Evolutionary conservation across 1,284 basidiomycete genomes (phyloP), one percentile per base, ranked within the genome.

Genomic region (Leccinum variabile): DNA sequence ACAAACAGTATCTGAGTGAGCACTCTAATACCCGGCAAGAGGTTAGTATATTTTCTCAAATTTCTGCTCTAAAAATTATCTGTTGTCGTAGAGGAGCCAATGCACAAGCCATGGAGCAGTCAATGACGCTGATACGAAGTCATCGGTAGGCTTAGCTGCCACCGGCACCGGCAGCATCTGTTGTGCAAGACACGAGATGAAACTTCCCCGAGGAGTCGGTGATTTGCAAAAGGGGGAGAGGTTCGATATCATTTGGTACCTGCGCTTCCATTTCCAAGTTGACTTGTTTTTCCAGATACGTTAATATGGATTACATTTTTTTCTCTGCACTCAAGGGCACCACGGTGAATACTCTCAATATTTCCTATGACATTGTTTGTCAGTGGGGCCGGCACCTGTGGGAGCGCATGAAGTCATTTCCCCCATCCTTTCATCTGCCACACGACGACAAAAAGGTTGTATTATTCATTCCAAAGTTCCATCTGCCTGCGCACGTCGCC

Each of bases 261-360:
- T 14, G 13, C 5, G 25, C 49, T 28, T 28, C 49, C 22, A 16
- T n/a, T n/a, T n/a, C n/a, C n/a, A n/a, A 16, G 14, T 52, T 52
- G 49, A 52, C 49, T 14, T 30, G 8, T 25, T 25, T 52, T 52
- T 16, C 25, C 49, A 59, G 57, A 53, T 59, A 59, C 7, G 8
- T 53, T 18, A 59, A 59, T n/a, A 59, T 54, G 57, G 50, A 59
- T 28, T 59, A 59, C 6, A 10, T 59, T 2, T 53, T 59, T 28
- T 59, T 50, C 28, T 59, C 35, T 1, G 28, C 35, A 6, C 18
- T 59, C 14, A 50, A 35, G 22, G 30, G 14, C 22, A 28, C 25
- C 25, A 14, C 13, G 5, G 8, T 52, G 25, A 13, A 52, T 2
- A 52, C 11, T 30, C 18, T 52, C 22, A 58, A 58, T 16, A 13